A percentile compares a stretch with the other conserved stretches of the same genome.
These are phyloP conservation scores for Micractinium conductrix DNA, from an alignment of 139 green algal species.

Conservation along the genomic window DNA sequence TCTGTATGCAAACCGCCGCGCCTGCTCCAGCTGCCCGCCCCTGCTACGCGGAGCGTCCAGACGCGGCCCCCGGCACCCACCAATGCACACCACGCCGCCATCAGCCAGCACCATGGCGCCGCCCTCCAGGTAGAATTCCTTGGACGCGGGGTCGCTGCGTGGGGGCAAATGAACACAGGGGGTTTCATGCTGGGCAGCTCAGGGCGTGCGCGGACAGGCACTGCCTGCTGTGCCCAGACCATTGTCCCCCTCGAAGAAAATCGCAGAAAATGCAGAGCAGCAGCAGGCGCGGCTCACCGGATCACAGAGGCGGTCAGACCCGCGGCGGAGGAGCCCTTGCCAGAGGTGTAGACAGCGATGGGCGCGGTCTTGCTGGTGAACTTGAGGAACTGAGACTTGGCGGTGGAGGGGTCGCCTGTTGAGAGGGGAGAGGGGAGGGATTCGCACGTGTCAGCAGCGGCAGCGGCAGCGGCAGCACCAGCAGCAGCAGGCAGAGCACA, in stretches of 20 bases:
- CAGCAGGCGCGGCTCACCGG: constrained; percentile 41
- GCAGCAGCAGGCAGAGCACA: too few relatives aligned
- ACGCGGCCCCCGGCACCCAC: too few relatives aligned
- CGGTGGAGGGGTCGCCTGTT: constrained; percentile 90
- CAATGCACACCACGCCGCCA: constrained; percentile 98
- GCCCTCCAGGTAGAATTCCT: constrained; percentile 91
- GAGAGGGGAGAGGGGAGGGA: not conserved
- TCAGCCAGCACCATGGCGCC: constrained; percentile 99
- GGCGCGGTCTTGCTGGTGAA: constrained; percentile 87
- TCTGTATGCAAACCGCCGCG: too few relatives aligned
- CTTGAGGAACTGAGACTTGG: constrained; percentile 99
- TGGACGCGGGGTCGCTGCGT: constrained; percentile 17
- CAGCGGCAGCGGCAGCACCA: too few relatives aligned
- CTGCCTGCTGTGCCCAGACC: too few relatives aligned
- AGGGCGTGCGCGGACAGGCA: too few relatives aligned
- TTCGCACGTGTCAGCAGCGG: too few relatives aligned
- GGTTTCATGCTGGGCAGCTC: too few relatives aligned
- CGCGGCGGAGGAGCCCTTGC: constrained; percentile 95
- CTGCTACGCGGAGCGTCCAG: too few relatives aligned
- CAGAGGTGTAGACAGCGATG: constrained; percentile 97
- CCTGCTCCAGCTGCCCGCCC: too few relatives aligned
- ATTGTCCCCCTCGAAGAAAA: too few relatives aligned
- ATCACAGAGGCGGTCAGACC: constrained; percentile 95
- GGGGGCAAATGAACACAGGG: not conserved
- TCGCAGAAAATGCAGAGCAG: too few relatives aligned